Percentiles rank a stretch among this genome's conserved stretches.
Evolutionary conservation across 2,329 filamentous ascomycete genomes (phyloP).

Genomic region (Fusarium pseudoanthophilum): DNA sequence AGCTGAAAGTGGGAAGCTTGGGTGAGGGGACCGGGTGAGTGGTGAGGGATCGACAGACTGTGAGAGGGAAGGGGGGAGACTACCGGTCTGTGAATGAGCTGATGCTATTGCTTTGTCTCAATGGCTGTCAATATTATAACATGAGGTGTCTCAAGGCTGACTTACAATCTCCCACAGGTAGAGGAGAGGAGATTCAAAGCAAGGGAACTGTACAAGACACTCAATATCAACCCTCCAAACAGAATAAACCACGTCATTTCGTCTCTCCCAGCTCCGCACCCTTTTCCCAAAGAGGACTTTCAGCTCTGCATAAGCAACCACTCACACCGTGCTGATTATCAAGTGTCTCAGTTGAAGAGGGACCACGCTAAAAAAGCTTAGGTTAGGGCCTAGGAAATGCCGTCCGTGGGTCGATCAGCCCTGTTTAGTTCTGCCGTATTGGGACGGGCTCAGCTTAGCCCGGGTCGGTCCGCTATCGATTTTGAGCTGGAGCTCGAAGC

Average conservation of each 20-base stretch:
- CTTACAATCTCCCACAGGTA: not conserved
- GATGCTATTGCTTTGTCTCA: not conserved
- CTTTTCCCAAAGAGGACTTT: constrained; percentile 32
- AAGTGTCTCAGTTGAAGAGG: constrained; percentile 26
- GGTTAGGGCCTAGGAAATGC: constrained; percentile 1
- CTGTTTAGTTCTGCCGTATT: not conserved
- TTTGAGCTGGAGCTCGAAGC: too few species aligned
- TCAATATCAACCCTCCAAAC: not conserved
- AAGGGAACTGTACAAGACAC: not conserved
- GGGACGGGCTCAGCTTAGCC: not conserved
- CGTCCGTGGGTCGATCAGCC: constrained; percentile 1
- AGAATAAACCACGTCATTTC: constrained; percentile 27
- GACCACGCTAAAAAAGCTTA: not conserved
- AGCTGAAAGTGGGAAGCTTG: constrained; percentile 16
- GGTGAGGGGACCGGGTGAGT: constrained; percentile 7
- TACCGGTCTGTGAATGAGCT: too few species aligned
- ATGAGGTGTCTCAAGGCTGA: not conserved
- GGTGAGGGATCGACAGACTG: not conserved
- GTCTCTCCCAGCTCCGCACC: not conserved
- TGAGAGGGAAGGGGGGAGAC: too few species aligned
- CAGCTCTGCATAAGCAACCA: constrained; percentile 18
- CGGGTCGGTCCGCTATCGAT: constrained; percentile 15
- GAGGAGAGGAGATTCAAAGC: not conserved
- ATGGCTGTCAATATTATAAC: not conserved
- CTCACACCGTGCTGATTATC: constrained; percentile 5